phyloP scores from a whole-genome alignment of 768 basidiomycete species.

The Suillus weaverae region DNA sequence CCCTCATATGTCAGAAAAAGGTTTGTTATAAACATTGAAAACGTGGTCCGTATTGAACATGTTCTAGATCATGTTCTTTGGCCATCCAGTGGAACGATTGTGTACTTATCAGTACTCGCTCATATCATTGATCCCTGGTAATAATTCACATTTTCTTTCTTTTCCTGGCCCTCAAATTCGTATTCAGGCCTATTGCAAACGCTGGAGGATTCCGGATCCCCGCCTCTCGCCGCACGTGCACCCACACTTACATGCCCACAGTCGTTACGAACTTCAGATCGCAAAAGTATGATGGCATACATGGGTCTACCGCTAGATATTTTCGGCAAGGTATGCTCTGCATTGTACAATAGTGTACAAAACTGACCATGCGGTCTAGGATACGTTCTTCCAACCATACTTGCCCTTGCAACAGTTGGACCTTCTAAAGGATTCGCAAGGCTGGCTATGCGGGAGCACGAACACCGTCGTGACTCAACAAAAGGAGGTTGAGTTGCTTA shows the following conservation, averaged over 20 bases:
- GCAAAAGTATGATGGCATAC: constrained; percentile 87
- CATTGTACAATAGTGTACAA: not conserved
- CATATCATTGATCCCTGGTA: constrained; percentile 89
- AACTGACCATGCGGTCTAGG: constrained; percentile 42
- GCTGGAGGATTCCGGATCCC: constrained; percentile 89
- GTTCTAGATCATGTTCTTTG: constrained; percentile 89
- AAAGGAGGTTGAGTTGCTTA: constrained; percentile 84
- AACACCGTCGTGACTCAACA: constrained; percentile 95
- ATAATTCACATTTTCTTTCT: constrained; percentile 18
- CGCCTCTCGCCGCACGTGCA: constrained; percentile 65
- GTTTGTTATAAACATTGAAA: constrained; percentile 41
- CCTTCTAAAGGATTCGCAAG: constrained; percentile 71
- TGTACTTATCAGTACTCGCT: constrained; percentile 98
- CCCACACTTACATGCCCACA: constrained; percentile 69
- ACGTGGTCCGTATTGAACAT: constrained; percentile 11
- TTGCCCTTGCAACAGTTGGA: constrained; percentile 94
- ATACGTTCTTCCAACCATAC: constrained; percentile 97
- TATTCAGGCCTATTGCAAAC: constrained; percentile 77
- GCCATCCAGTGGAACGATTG: constrained; percentile 92
- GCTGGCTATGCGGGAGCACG: constrained; percentile 94
- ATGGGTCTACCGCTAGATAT: constrained; percentile 91
- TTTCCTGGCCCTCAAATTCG: not conserved
- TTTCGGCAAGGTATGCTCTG: constrained; percentile 73
- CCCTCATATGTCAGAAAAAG: constrained; percentile 90
- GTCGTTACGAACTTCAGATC: constrained; percentile 84